Conservation (phyloP, 2,329 filamentous ascomycete species). For the Alternaria rosae region DNA sequence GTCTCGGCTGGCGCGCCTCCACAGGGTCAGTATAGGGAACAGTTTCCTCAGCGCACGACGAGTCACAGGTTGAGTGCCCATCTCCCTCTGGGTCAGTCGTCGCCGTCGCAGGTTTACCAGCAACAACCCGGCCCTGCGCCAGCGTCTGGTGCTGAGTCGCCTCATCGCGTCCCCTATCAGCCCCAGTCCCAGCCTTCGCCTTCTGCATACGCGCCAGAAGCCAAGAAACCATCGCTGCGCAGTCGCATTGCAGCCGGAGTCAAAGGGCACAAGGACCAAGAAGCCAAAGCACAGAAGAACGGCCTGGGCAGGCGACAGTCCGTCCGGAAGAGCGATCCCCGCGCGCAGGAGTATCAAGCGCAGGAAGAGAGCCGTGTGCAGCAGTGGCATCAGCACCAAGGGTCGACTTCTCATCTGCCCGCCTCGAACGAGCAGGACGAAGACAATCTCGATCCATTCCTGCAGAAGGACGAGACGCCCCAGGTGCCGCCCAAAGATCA, state of each 20-base stretch:
- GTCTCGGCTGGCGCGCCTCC: conserved; percentile 14
- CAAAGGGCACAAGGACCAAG: conserved; percentile 44
- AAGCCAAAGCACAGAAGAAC: conserved; percentile 41
- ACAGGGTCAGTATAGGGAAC: conserved; percentile 30
- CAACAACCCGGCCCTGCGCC: conserved; percentile 32
- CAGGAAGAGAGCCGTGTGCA: conserved; percentile 35
- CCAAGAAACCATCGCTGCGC: conserved; percentile 44
- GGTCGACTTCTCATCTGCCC: conserved; percentile 45
- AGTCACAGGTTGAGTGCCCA: conserved; percentile 45
- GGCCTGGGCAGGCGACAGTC: conserved; percentile 44
- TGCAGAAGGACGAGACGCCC: conserved; percentile 45
- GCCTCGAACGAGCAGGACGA: conserved; percentile 50
- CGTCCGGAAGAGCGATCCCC: conserved; percentile 45
- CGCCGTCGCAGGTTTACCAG: conserved; percentile 33
- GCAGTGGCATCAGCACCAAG: conserved; percentile 38
- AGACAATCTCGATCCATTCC: conserved; percentile 47
- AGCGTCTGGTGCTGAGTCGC: conserved; percentile 34
- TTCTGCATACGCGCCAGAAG: conserved; percentile 26
- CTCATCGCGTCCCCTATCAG: conserved; percentile 36
- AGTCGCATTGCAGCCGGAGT: conserved; percentile 43
- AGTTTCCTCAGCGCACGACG: conserved; percentile 36
- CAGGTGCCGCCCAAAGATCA: conserved; percentile 48
- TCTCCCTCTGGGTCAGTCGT: conserved; percentile 33
- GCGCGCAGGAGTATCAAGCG: conserved; percentile 37
- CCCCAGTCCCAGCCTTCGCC: conserved; percentile 29